A percentile compares a stretch with the other conserved stretches of the same genome.
phyloP scores from a whole-genome alignment of 1,284 basidiomycete species.

The Ceratobasidium sp. region DNA sequence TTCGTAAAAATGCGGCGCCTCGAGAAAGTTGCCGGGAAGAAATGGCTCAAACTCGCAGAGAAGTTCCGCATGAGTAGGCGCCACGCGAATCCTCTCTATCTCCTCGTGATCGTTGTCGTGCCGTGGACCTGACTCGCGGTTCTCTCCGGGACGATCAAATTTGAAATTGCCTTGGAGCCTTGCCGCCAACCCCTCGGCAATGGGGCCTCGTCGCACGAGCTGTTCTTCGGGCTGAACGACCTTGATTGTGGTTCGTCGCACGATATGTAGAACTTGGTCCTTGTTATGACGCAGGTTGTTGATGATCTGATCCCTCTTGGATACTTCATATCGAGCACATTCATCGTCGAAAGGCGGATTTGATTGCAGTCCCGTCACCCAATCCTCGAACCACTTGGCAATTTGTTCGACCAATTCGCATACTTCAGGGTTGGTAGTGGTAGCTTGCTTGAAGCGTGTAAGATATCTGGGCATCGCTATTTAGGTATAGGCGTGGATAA shows the following conservation, averaged over 20 bases:
- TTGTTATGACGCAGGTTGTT: not conserved
- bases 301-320: conserved; percentile 47
- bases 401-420: conserved; percentile 54
- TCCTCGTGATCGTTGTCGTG: conserved; percentile 71
- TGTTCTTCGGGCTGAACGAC: not conserved
- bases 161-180: conserved; percentile 43
- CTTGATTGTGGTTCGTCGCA: not conserved
- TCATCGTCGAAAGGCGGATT: conserved; percentile 52
- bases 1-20: conserved; percentile 65
- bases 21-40: conserved; percentile 62
- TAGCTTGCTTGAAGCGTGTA: conserved; percentile 63
- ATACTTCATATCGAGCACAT: conserved; percentile 41
- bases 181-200: not conserved
- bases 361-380: conserved; percentile 53
- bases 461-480: conserved; percentile 55
- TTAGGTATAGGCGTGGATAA: not conserved
- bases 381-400: conserved; percentile 55
- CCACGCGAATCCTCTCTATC: conserved; percentile 62
- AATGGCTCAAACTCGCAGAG: conserved; percentile 56
- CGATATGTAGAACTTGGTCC: not conserved
- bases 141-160: conserved; percentile 63
- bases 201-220: not conserved
- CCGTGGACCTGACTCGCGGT: conserved; percentile 59
- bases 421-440: conserved; percentile 57
- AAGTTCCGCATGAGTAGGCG: conserved; percentile 69